phyloP scores from a whole-genome alignment of 2,329 filamentous ascomycete species.

The Botryotinia calthae region DNA sequence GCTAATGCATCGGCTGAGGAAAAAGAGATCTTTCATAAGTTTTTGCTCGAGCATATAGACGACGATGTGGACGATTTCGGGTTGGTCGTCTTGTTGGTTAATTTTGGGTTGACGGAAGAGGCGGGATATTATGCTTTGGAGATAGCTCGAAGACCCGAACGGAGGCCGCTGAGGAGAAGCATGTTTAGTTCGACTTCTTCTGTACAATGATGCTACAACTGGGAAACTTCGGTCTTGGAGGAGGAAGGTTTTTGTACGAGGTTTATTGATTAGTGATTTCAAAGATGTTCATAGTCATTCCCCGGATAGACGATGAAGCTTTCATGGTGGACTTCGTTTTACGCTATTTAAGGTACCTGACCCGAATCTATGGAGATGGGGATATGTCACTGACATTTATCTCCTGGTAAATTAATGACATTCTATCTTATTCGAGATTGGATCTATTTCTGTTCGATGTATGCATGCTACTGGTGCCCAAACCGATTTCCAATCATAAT shows the following conservation, averaged over 20 bases:
- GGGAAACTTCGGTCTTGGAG: background rate
- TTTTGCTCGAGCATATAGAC: background rate
- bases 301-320: background rate
- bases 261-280: background rate
- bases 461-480: background rate
- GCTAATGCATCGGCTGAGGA: background rate
- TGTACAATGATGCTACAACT: background rate
- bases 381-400: background rate
- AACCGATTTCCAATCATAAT: background rate
- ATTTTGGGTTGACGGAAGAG: background rate
- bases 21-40: background rate
- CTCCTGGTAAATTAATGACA: background rate
- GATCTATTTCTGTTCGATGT: background rate
- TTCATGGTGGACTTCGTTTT: too few relatives aligned
- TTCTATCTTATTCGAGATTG: background rate
- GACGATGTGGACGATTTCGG: background rate
- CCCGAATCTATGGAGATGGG: background rate
- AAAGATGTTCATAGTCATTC: background rate
- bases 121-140: conserved; percentile 1
- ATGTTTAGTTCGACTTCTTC: background rate
- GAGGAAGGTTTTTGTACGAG: background rate
- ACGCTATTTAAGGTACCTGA: background rate
- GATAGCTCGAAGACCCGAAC: background rate
- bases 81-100: background rate
- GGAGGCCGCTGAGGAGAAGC: background rate